Conservation (phyloP, 352 stramenopile species). For the Phytophthora podocarpi region DNA sequence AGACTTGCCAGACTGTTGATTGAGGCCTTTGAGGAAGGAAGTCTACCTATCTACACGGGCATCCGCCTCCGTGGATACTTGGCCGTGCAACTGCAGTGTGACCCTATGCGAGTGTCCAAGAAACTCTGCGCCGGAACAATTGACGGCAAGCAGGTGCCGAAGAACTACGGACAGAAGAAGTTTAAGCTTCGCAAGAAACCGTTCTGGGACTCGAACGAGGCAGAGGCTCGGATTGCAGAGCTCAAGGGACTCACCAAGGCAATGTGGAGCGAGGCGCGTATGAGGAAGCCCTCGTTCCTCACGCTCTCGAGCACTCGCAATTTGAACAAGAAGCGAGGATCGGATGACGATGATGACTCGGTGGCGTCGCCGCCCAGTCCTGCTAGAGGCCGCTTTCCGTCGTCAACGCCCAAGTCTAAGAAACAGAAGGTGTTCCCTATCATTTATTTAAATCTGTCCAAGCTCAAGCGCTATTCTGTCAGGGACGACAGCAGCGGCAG, state of each 20-base stretch:
- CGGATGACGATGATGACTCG: constrained; percentile 21
- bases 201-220: constrained; percentile 57
- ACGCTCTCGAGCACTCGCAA: constrained; percentile 74
- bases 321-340: constrained; percentile 10
- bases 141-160: constrained; percentile 69
- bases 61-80: constrained; percentile 79
- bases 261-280: constrained; percentile 62
- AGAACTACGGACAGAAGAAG: constrained; percentile 84
- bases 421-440: constrained; percentile 75
- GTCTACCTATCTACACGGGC: constrained; percentile 74
- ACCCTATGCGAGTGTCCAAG: constrained; percentile 85
- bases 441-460: constrained; percentile 84
- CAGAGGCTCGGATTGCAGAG: constrained; percentile 40
- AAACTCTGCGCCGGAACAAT: constrained; percentile 77
- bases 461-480: constrained; percentile 45
- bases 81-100: constrained; percentile 77
- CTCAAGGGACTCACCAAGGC: constrained; percentile 59
- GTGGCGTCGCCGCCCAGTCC: constrained; percentile 23
- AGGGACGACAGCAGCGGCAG: constrained; percentile 21
- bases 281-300: constrained; percentile 53
- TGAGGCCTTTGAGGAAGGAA: constrained; percentile 74
- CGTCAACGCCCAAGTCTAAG: constrained; percentile 44
- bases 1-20: constrained; percentile 61
- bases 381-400: constrained; percentile 33
- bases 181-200: constrained; percentile 72